Percentiles rank a stretch among this genome's conserved stretches.
phyloP scores from a whole-genome alignment of 169 alveolate species.

The Nephromyces sp. region DNA sequence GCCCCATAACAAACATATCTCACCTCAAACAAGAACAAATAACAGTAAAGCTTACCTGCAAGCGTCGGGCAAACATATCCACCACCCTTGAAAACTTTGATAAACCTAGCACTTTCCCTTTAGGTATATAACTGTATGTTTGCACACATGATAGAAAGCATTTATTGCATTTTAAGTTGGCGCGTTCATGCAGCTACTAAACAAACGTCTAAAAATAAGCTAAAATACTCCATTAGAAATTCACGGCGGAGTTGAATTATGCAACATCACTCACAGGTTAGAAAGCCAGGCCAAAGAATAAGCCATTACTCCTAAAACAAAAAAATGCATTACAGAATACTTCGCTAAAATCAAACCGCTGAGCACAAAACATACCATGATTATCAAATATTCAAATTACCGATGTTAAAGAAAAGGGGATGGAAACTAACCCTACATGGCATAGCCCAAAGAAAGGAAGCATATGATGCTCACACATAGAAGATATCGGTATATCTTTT shows the following conservation, averaged over 20 bases:
- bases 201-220: too few relatives aligned
- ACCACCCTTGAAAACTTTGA: constrained; percentile 27
- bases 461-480: constrained; percentile 41
- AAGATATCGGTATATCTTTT: constrained; percentile 5
- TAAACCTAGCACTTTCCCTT: constrained; percentile 24
- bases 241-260: too few relatives aligned
- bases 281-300: too few relatives aligned
- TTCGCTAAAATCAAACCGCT: not conserved
- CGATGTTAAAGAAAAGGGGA: not conserved
- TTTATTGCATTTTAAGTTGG: too few relatives aligned
- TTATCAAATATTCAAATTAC: too few relatives aligned
- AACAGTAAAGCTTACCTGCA: constrained; percentile 16
- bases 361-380: not conserved
- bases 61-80: constrained; percentile 20
- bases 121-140: constrained; percentile 25
- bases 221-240: too few relatives aligned
- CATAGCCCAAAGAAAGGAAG: constrained; percentile 37
- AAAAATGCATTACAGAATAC: not conserved
- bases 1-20: too few relatives aligned
- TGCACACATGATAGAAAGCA: too few relatives aligned
- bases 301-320: too few relatives aligned
- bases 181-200: too few relatives aligned
- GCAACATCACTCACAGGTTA: too few relatives aligned
- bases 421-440: constrained; percentile 22
- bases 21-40: not conserved